Evolutionary conservation across 1,139 yeast species (phyloP).

Genomic region (Kluyveromyces sp.): DNA sequence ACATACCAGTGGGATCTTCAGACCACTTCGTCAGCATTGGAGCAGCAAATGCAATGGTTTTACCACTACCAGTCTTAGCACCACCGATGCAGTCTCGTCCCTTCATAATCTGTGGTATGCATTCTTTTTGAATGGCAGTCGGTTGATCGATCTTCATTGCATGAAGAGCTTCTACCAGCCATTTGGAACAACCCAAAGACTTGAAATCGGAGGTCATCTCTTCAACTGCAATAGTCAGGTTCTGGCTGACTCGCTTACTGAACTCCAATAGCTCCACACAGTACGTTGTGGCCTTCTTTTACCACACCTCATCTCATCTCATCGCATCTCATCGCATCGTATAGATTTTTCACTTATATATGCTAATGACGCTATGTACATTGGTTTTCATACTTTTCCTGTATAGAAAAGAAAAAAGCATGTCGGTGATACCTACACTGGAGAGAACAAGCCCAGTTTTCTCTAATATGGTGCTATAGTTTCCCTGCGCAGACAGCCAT

Average conservation of each 20-base stretch:
- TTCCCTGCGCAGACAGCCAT: conserved; percentile 40
- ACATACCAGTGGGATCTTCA: conserved; percentile 88
- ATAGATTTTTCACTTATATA: not conserved
- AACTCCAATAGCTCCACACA: not conserved
- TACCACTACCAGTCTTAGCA: conserved; percentile 97
- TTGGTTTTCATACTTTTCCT: no score
- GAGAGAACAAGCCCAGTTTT: not conserved
- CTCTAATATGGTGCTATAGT: not conserved
- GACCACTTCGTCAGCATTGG: conserved; percentile 96
- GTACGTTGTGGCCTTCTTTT: not conserved
- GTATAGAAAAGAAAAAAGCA: no score
- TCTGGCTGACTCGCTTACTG: not conserved
- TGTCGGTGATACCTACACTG: no score
- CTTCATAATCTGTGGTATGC: conserved; percentile 76
- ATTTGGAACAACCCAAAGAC: conserved; percentile 68
- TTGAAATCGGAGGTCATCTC: conserved; percentile 39
- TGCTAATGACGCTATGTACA: not conserved
- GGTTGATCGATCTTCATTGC: conserved; percentile 82
- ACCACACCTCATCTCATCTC: not conserved
- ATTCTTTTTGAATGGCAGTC: conserved; percentile 77
- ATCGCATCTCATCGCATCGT: not conserved
- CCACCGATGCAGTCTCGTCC: conserved; percentile 93
- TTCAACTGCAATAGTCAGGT: not conserved
- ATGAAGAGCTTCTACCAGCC: conserved; percentile 75
- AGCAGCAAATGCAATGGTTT: conserved; percentile 93